Conservation (phyloP, 495 filamentous ascomycete genomes). For the Penicillium tannophilum region DNA sequence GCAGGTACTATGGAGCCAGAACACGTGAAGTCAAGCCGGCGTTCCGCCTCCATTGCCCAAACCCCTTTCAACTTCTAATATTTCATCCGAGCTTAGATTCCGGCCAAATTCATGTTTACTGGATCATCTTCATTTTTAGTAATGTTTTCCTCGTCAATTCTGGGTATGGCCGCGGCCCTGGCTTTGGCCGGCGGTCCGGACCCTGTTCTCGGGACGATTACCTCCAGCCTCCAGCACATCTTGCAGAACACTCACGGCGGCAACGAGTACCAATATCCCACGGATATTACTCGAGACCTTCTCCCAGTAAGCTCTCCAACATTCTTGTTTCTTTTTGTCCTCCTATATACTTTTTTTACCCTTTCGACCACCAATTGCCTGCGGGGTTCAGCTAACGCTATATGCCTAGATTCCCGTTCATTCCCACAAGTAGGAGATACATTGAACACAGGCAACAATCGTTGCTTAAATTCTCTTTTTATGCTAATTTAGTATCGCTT, state of each 20-base stretch:
- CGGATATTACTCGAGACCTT: conserved; percentile 47
- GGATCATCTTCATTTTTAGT: background rate
- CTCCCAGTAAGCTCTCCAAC: conserved; percentile 38
- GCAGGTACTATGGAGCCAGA: conserved; percentile 1
- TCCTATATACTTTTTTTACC: background rate
- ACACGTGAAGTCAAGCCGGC: conserved; percentile 9
- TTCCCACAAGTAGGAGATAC: conserved; percentile 43
- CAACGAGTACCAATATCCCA: conserved; percentile 47
- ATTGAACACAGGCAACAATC: background rate
- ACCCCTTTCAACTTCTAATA: conserved; percentile 1
- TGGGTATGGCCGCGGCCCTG: conserved; percentile 27
- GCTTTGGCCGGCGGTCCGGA: conserved; percentile 30
- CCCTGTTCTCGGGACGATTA: conserved; percentile 27
- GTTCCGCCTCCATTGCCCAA: conserved; percentile 4
- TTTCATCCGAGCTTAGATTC: background rate
- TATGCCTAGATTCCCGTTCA: conserved; percentile 45
- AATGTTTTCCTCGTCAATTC: conserved; percentile 17
- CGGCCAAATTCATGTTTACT: conserved; percentile 1
- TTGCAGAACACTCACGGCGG: conserved; percentile 46
- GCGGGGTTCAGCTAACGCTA: conserved; percentile 19
- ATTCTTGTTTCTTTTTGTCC: background rate
- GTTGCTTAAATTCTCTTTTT: background rate
- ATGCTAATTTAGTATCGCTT: background rate
- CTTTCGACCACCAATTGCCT: background rate
- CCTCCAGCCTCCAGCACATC: conserved; percentile 43